Percentiles rank a stretch among this genome's conserved stretches.
Evolutionary conservation across 345 rosid species (phyloP).

Genomic region (Arabis alpina): DNA sequence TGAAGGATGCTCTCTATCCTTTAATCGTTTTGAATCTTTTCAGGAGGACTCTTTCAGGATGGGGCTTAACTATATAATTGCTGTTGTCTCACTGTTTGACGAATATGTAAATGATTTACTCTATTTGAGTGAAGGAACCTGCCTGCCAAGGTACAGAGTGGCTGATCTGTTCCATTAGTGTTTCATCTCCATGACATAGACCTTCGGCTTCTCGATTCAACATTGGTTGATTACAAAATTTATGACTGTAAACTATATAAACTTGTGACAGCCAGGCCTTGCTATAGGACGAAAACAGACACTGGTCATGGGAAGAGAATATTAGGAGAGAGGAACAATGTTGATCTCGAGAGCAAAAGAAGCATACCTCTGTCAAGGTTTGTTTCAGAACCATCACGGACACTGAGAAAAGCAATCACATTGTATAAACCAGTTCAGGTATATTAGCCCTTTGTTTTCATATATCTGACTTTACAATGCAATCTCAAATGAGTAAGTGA

Average conservation of each 20-base stretch:
- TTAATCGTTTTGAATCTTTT: constrained; percentile 31
- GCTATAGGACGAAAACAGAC: constrained; percentile 53
- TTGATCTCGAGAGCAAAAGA: constrained; percentile 48
- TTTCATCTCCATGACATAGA: neutral
- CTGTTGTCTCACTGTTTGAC: constrained; percentile 71
- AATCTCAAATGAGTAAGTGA: neutral
- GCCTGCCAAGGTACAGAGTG: constrained; percentile 68
- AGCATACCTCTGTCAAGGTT: constrained; percentile 54
- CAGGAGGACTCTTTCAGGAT: constrained; percentile 77
- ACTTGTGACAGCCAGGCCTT: constrained; percentile 77
- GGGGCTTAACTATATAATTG: constrained; percentile 69
- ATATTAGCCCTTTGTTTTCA: constrained; percentile 10
- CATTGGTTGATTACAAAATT: constrained; percentile 3
- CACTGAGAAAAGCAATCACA: constrained; percentile 60
- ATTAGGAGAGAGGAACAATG: constrained; percentile 41
- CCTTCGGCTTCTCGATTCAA: neutral
- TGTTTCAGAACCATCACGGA: constrained; percentile 57
- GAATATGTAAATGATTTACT: constrained; percentile 86
- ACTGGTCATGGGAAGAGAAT: constrained; percentile 39
- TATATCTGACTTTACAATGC: neutral
- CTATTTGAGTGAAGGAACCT: constrained; percentile 78
- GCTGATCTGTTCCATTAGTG: neutral
- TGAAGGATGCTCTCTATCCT: neutral
- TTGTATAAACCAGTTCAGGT: constrained; percentile 76
- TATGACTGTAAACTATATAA: constrained; percentile 13